A percentile compares a stretch with the other conserved stretches of the same genome.
Conservation (phyloP, 768 basidiomycete species). For the Lactarius hatsudake region DNA sequence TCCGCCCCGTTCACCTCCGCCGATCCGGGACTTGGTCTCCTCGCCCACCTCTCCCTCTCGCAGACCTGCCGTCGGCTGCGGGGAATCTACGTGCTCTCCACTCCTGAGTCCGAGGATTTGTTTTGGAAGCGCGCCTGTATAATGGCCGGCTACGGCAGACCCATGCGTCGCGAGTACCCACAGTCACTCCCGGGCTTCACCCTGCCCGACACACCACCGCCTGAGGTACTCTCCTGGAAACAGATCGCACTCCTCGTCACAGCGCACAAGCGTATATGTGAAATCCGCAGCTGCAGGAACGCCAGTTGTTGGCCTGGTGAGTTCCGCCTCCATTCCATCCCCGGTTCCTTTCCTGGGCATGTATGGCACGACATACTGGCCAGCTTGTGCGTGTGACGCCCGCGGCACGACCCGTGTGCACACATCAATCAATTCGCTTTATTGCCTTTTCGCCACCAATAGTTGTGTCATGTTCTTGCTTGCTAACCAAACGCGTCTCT, state of each 20-base stretch:
- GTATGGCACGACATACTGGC: neutral
- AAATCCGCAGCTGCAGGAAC: constrained; percentile 28
- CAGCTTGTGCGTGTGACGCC: neutral
- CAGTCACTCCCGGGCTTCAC: constrained; percentile 12
- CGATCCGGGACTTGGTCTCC: constrained; percentile 23
- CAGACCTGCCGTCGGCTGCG: constrained; percentile 22
- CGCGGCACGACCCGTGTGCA: neutral
- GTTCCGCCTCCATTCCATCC: constrained; percentile 12
- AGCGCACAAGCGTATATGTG: constrained; percentile 23
- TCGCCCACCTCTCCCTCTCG: constrained; percentile 26
- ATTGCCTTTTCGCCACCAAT: neutral
- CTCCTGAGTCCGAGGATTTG: constrained; percentile 16
- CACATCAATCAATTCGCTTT: neutral
- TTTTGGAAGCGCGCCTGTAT: constrained; percentile 27
- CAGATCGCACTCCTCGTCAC: constrained; percentile 23
- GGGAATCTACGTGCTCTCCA: constrained; percentile 22
- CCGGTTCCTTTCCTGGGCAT: neutral
- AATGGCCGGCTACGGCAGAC: constrained; percentile 25
- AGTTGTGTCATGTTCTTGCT: neutral
- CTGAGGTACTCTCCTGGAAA: constrained; percentile 24
- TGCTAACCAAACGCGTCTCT: neutral
- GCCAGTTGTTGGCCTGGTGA: constrained; percentile 24
- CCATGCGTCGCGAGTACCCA: constrained; percentile 26
- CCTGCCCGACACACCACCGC: neutral
- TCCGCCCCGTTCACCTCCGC: constrained; percentile 10